Conservation (phyloP, 1,139 yeast species). For the Lizanozyma gosingica region DNA sequence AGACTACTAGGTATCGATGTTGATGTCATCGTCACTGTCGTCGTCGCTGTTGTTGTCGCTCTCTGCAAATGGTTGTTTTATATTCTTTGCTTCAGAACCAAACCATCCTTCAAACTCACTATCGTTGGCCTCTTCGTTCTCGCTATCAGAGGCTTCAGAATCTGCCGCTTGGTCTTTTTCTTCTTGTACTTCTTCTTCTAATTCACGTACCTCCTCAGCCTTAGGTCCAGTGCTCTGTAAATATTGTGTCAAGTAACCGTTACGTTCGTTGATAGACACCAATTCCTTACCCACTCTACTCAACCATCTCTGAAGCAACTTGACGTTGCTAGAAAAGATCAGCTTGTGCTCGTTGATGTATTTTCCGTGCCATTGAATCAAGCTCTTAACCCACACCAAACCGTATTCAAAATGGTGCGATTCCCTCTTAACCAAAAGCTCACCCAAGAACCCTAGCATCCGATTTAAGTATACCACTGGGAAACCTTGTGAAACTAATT, state of each 20-base stretch:
- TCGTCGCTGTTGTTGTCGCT: not conserved
- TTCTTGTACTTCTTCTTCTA: constrained; percentile 13
- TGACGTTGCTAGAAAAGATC: constrained; percentile 56
- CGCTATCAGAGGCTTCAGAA: not conserved
- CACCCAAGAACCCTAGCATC: constrained; percentile 63
- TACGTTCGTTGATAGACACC: constrained; percentile 44
- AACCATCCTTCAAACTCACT: constrained; percentile 33
- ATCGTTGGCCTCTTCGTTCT: constrained; percentile 1
- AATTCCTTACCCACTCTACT: constrained; percentile 70
- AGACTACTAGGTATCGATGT: not conserved
- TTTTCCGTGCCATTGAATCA: constrained; percentile 69
- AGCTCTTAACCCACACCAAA: constrained; percentile 66
- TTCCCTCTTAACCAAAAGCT: constrained; percentile 45
- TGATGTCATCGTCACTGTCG: not conserved
- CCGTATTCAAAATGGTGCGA: constrained; percentile 83
- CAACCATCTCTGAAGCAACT: constrained; percentile 69
- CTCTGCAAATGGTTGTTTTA: not conserved
- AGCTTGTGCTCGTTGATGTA: constrained; percentile 58
- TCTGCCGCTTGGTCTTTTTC: constrained; percentile 7
- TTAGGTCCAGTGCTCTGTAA: constrained; percentile 8
- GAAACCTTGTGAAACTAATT: constrained; percentile 52
- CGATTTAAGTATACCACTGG: constrained; percentile 73
- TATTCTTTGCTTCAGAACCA: constrained; percentile 21
- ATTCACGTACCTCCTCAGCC: constrained; percentile 10
- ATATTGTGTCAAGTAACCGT: constrained; percentile 29